Evolutionary conservation across 2,329 filamentous ascomycete species (phyloP).

Genomic region (Geosmithia morbida): DNA sequence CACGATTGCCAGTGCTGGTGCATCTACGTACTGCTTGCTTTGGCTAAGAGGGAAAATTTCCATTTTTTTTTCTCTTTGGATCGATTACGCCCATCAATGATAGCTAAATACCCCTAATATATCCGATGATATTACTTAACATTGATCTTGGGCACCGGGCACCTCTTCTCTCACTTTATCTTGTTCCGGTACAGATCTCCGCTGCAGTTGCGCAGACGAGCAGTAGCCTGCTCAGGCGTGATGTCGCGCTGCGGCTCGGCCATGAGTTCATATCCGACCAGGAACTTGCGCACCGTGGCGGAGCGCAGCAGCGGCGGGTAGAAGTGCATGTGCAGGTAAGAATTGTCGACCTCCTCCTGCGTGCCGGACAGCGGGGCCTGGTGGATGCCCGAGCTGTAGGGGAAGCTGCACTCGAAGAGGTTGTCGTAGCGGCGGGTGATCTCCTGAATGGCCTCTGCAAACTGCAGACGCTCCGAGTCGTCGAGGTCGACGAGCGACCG

Average conservation of each 20-base stretch:
- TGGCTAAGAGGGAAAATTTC: too few relatives aligned
- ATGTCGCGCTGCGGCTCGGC: conserved; percentile 97
- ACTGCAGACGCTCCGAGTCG: conserved; percentile 50
- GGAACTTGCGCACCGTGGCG: conserved; percentile 87
- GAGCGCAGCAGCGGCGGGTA: conserved; percentile 88
- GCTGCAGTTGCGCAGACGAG: conserved; percentile 58
- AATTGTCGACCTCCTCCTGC: conserved; percentile 70
- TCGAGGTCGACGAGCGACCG: conserved; percentile 73
- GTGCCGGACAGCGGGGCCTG: conserved; percentile 80
- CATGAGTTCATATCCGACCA: conserved; percentile 93
- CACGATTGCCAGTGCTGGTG: too few relatives aligned
- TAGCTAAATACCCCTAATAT: background rate
- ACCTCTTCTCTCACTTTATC: conserved; percentile 9
- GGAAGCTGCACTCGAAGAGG: conserved; percentile 90
- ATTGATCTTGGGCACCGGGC: background rate
- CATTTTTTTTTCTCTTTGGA: too few relatives aligned
- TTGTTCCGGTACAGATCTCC: conserved; percentile 73
- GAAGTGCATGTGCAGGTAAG: conserved; percentile 94
- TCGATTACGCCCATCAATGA: too few relatives aligned
- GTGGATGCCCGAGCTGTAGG: conserved; percentile 93
- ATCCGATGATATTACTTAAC: background rate
- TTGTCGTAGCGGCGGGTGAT: conserved; percentile 91
- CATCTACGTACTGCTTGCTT: too few relatives aligned
- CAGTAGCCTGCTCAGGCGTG: conserved; percentile 88
- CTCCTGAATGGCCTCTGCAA: conserved; percentile 78